Conservation (phyloP, 352 stramenopile species). For the Hyaloperonospora brassicae region DNA sequence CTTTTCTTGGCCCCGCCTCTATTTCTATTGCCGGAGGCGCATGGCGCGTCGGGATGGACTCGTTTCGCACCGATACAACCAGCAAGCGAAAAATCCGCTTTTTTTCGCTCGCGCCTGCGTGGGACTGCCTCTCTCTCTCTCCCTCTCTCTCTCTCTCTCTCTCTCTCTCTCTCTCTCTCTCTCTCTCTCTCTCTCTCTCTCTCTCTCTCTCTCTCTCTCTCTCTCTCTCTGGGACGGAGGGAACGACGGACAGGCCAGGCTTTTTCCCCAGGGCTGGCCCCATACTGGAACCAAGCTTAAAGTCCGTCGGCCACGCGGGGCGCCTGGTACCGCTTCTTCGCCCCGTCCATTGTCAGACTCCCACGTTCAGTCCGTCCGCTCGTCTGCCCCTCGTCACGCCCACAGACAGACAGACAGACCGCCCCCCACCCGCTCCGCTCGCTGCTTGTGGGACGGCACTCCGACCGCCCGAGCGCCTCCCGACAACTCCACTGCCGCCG, state of each 20-base stretch:
- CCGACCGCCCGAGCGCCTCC: background rate
- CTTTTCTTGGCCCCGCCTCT: background rate
- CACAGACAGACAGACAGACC: no score
- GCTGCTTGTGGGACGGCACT: background rate
- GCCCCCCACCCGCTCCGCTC: no score
- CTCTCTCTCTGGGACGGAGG: background rate
- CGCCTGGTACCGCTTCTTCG: slow-evolving; percentile 3
- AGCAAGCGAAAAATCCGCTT: slow-evolving; percentile 13
- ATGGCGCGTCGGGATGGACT: background rate
- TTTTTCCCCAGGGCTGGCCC: slow-evolving; percentile 14
- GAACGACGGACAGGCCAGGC: slow-evolving; percentile 19
- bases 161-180: no score
- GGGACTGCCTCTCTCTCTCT: slow-evolving; percentile 14
- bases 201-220: slow-evolving; percentile 7
- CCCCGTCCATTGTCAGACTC: slow-evolving; percentile 26
- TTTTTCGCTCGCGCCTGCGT: background rate
- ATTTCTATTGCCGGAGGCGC: no score
- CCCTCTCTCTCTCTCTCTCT: no score
- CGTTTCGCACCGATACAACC: slow-evolving; percentile 18
- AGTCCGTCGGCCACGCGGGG: slow-evolving; percentile 8
- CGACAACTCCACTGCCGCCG: background rate
- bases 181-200: no score
- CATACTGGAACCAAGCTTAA: slow-evolving; percentile 15
- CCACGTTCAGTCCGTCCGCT: slow-evolving; percentile 1
- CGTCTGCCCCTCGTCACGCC: no score